phyloP scores from a whole-genome alignment of 345 rosid species.

The Arabidopsis suecica region DNA sequence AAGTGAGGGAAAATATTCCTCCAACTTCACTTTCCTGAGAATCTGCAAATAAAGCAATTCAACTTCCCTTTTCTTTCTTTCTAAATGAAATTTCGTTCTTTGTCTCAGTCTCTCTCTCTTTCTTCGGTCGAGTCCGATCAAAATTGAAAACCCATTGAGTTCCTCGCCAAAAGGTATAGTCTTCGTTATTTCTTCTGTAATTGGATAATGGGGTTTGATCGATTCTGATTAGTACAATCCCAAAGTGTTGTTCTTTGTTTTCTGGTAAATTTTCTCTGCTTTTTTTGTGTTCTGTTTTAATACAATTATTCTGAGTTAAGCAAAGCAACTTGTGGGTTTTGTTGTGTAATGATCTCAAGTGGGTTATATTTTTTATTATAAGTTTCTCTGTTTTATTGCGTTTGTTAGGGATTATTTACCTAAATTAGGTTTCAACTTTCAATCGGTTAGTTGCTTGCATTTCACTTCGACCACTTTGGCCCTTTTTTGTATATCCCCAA shows the following conservation, averaged over 20 bases:
- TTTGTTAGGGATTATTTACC: slow-evolving; percentile 25
- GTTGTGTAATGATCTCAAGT: slow-evolving; percentile 8
- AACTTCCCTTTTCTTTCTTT: background rate
- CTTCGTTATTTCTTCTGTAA: background rate
- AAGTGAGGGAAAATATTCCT: background rate
- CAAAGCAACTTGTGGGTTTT: background rate
- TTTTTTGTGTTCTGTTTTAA: background rate
- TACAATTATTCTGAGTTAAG: background rate
- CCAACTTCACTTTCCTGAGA: slow-evolving; percentile 12
- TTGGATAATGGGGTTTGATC: slow-evolving; percentile 18
- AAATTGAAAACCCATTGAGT: slow-evolving; percentile 31
- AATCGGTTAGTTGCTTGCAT: slow-evolving; percentile 30
- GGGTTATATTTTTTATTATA: slow-evolving; percentile 8
- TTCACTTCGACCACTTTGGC: slow-evolving; percentile 20
- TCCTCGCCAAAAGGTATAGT: slow-evolving; percentile 23
- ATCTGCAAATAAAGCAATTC: slow-evolving; percentile 23
- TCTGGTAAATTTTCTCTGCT: slow-evolving; percentile 1
- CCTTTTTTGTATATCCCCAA: background rate
- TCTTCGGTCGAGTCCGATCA: slow-evolving; percentile 12
- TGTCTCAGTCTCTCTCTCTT: slow-evolving; percentile 7
- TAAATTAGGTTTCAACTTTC: slow-evolving; percentile 32
- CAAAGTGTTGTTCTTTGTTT: background rate
- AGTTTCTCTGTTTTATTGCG: slow-evolving; percentile 27
- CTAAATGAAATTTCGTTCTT: slow-evolving; percentile 13
- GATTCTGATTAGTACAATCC: slow-evolving; percentile 4